Conservation (phyloP, 306 rosid species). For the Prunus salicina region DNA sequence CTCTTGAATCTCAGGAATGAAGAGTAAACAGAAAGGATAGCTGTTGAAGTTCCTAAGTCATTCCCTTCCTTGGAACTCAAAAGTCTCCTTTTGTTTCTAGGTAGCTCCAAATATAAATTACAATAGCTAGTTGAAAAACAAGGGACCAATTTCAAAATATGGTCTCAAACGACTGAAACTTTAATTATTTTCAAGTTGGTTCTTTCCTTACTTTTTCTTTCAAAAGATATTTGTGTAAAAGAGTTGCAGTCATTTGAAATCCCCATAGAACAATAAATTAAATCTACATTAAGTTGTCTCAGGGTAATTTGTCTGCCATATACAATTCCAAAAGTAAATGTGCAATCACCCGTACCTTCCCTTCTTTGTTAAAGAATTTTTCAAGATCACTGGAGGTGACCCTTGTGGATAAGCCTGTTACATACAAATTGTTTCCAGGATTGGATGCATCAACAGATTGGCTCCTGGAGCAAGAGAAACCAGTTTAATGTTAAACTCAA, state of each 20-base stretch:
- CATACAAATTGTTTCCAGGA: conserved; percentile 55
- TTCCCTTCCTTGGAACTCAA: background rate
- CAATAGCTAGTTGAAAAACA: background rate
- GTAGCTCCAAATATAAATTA: background rate
- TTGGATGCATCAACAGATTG: conserved; percentile 26
- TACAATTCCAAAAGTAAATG: background rate
- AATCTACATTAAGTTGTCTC: background rate
- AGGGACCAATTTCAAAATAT: background rate
- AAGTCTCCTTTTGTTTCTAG: background rate
- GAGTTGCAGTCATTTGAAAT: background rate
- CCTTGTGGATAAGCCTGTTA: conserved; percentile 50
- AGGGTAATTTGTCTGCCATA: background rate
- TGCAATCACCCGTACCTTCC: conserved; percentile 33
- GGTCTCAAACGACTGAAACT: too few species aligned
- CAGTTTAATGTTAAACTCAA: background rate
- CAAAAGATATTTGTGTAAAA: background rate
- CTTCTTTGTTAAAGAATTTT: conserved; percentile 36
- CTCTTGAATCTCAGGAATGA: background rate
- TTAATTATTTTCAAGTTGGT: background rate
- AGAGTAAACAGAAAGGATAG: background rate
- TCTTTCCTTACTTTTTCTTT: background rate
- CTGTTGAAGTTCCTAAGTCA: background rate
- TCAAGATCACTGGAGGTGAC: conserved; percentile 35
- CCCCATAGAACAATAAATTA: background rate
- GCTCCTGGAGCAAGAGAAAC: conserved; percentile 33